Base-by-base conservation (phyloP, 2,329 filamentous ascomycete genomes). In the Mycocentrospora acerina region DNA sequence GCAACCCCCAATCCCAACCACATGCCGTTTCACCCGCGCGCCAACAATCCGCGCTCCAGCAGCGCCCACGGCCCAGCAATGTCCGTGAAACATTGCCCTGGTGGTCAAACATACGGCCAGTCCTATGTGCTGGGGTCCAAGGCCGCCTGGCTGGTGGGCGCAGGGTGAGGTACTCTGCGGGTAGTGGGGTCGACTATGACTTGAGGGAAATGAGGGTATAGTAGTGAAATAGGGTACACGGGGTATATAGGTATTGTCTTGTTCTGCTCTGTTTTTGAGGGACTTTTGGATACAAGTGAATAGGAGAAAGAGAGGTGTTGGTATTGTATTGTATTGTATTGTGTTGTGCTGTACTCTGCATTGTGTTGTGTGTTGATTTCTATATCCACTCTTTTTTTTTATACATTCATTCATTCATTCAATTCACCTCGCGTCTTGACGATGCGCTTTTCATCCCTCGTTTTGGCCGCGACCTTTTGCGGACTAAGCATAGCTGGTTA, bases 401-500 rank as follows among this genome's bases (percentile, higher is more conserved):
- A 24, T 43, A 35, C 43, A 35, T 53, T 53, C 47, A 39, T 37
- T 47, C 41, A 24, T 29, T 36, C 45, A 37, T 40, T 40, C 26
- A 35, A 40, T 44, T 50, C 40, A 44, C 32, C 44, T 35, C 42
- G 43, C 46, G 47, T 60, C 55, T 61, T 47, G 42, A 60, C 39
- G 53, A 67, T 69, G 66, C 55, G 53, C 51, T 64, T 63, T 48
- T 57, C 61, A 28, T 58, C 64, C 17, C 27, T 67, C 55, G 26
- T 60, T 64, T 60, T 56, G 35, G 54, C 55, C 41, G 53, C 55
- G 43, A 59, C 62, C 51, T 53, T 69, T 48, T 54, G 57, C 33
- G 52, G 57, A 41, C 47, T 60, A 12, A 59, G 58, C 59, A 63
- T 67, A 64, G 64, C 64, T 59, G 63, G 62, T 64, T 70, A 70